Base-by-base conservation (phyloP, 805 yeast genomes). In the Maudiozyma bulderi region DNA sequence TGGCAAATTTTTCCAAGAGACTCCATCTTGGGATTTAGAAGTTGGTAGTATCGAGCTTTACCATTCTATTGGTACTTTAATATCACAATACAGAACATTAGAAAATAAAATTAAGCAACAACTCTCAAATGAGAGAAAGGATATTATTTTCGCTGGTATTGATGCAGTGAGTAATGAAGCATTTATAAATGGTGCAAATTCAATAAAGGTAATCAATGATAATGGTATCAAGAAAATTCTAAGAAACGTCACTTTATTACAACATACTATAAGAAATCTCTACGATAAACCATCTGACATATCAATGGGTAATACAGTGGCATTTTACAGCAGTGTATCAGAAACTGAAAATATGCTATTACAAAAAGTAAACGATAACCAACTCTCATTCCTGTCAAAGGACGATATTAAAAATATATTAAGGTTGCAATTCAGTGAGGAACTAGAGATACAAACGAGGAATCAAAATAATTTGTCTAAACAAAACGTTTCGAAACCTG, bases 371-470 rank as follows among this genome's bases (percentile, higher is more conserved):
- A 54, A 58, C 37, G 48, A 52, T 6, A 53, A 55, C 3, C 54
- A 57, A 35, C 45, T 64, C 5, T 31, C 47, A 9, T 51, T 46
- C 32, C 57, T 53, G 20, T 46, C 58, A 2, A 41, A 45, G 11
- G 55, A 51, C 20, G 63, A 61, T 42, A 46, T 64, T 31, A 62
- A 60, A 46, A 59, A 53, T 26, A 56, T 62, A 8, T n/a, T 65
- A 33, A 56, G 67, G 50, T 47, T 65, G 33, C 63, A 56, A 38
- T 59, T 62, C 37, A 64, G 68, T 46, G 68, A 64, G 35, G 63
- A 62, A 14, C 32, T 62, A 10, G 52, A 54, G 4, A 54, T 56
- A 20, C 65, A 58, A 47, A 46, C 51, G 7, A 54, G 52, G 40
- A 49, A 59, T 45, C 45, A 54, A 20, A 52, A 56, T 28, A 50